phyloP scores from a whole-genome alignment of 495 filamentous ascomycete species.

The Trichocladium antarcticum region DNA sequence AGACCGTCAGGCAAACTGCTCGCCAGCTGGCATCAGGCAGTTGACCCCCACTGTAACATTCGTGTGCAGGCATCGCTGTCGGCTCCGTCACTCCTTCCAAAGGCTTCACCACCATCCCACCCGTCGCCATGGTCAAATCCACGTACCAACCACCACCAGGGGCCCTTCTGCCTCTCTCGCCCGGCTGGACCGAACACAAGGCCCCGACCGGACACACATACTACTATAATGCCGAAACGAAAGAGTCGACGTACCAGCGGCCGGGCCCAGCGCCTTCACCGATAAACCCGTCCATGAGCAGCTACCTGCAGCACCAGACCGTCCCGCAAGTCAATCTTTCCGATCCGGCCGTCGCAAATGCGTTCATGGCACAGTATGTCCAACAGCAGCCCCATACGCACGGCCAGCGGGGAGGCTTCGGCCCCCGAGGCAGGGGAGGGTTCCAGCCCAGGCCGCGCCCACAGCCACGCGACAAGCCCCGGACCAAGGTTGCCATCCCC shows the following conservation, averaged over 20 bases:
- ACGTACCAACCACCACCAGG: conserved; percentile 44
- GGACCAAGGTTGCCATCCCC: conserved; percentile 65
- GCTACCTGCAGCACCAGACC: conserved; percentile 36
- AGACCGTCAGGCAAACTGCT: no score
- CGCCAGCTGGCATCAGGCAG: no score
- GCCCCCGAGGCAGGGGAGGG: conserved; percentile 38
- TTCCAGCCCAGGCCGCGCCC: conserved; percentile 44
- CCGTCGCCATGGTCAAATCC: conserved; percentile 46
- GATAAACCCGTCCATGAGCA: conserved; percentile 23
- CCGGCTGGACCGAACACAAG: conserved; percentile 88
- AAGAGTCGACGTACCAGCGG: conserved; percentile 76
- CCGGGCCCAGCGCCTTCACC: conserved; percentile 35
- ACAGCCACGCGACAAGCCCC: conserved; percentile 68
- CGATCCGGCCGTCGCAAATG: conserved; percentile 35
- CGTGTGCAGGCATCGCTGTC: no score
- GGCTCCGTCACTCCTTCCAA: neutral
- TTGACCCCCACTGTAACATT: no score
- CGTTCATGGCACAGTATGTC: conserved; percentile 39
- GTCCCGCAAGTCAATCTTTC: conserved; percentile 36
- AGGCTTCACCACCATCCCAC: neutral
- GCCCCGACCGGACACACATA: conserved; percentile 81
- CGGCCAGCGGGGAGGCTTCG: conserved; percentile 25
- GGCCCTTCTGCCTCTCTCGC: conserved; percentile 48
- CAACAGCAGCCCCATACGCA: conserved; percentile 15
- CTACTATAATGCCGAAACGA: conserved; percentile 79